A percentile compares a stretch with the other conserved stretches of the same genome.
Evolutionary conservation across 345 rosid species (phyloP).

Genomic region (Corymbia maculata): DNA sequence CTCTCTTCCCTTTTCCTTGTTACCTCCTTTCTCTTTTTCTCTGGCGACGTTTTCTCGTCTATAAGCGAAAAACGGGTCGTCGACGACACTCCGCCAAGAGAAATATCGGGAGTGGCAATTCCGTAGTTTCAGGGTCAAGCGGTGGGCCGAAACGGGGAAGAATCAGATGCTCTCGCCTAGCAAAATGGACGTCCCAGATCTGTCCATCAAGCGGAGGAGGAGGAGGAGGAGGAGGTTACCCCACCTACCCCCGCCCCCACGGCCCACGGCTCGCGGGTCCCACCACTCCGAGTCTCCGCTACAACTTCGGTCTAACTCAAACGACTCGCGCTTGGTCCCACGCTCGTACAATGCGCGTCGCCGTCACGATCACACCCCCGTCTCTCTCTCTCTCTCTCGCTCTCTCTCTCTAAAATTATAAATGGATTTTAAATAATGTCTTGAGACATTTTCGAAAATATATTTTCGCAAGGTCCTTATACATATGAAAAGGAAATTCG

Average conservation of each 20-base stretch:
- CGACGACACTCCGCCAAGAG: background rate
- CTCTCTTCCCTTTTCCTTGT: background rate
- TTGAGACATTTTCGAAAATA: background rate
- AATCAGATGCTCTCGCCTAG: background rate
- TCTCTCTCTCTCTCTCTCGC: rapidly evolving
- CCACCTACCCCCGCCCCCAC: background rate
- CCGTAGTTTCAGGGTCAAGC: background rate
- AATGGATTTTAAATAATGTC: background rate
- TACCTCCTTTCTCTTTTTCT: no score
- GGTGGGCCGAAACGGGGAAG: background rate
- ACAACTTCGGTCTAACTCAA: background rate
- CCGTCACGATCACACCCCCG: background rate
- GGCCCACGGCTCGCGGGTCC: background rate
- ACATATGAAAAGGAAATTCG: background rate
- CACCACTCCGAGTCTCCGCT: background rate
- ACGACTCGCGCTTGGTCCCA: background rate
- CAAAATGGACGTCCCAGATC: background rate
- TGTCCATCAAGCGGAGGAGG: background rate
- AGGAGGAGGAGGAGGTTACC: no score
- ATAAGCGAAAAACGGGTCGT: background rate
- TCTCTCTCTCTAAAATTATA: background rate
- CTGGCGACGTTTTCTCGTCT: background rate
- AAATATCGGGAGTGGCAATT: background rate
- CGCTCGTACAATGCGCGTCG: background rate
- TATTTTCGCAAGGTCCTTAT: background rate